phyloP scores from a whole-genome alignment of 2,329 filamentous ascomycete species.

The Cytospora piceicola region DNA sequence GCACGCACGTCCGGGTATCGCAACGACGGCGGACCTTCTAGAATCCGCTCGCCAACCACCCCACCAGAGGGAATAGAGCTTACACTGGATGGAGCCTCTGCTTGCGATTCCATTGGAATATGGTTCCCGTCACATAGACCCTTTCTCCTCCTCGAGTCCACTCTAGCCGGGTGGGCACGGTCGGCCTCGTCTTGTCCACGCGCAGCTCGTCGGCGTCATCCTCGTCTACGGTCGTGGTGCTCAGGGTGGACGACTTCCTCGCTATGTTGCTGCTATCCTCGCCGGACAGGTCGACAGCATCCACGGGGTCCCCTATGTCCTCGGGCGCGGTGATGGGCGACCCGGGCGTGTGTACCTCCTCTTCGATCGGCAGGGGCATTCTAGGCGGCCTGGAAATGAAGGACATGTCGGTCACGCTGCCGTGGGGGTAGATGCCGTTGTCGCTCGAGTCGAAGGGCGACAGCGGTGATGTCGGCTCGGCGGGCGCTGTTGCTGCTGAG shows the following conservation, averaged over 20 bases:
- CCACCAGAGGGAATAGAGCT: conserved; percentile 45
- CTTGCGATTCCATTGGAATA: conserved; percentile 96
- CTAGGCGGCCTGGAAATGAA: conserved; percentile 78
- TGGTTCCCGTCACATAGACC: conserved; percentile 95
- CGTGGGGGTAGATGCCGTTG: conserved; percentile 52
- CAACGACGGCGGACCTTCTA: conserved; percentile 17
- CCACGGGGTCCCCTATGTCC: conserved; percentile 57
- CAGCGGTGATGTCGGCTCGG: conserved; percentile 35
- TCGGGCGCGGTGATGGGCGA: conserved; percentile 83
- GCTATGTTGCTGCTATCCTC: conserved; percentile 46
- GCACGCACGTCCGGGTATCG: conserved; percentile 19
- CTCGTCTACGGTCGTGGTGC: conserved; percentile 72
- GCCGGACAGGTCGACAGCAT: conserved; percentile 58
- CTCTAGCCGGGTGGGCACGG: conserved; percentile 82
- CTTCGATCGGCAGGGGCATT: conserved; percentile 89
- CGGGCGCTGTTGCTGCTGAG: conserved; percentile 31
- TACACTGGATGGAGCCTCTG: conserved; percentile 85
- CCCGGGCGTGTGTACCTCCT: conserved; percentile 85
- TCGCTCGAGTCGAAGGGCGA: conserved; percentile 46
- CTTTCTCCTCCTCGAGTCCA: conserved; percentile 85
- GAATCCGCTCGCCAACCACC: conserved; percentile 11
- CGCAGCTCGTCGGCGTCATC: conserved; percentile 77
- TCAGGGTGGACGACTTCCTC: conserved; percentile 61
- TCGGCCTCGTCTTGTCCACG: conserved; percentile 73
- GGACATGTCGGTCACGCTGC: conserved; percentile 65